Evolutionary conservation across 164 flowering plant species (phyloP).

Genomic region (Nymphaea colorata): DNA sequence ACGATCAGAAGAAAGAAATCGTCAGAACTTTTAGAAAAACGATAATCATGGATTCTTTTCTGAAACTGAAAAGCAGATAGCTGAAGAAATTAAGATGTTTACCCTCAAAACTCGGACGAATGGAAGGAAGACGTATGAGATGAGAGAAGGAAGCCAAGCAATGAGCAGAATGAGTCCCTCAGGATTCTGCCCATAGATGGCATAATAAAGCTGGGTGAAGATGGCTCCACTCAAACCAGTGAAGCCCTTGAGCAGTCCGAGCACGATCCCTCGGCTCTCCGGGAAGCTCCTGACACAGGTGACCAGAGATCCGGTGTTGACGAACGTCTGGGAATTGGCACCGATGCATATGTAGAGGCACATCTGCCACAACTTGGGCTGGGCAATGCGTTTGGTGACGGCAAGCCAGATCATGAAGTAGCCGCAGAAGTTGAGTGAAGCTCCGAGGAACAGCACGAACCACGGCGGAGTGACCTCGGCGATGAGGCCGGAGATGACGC

Average conservation of each 20-base stretch:
- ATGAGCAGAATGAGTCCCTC: conserved; percentile 20
- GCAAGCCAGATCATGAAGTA: conserved; percentile 65
- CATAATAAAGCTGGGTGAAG: conserved; percentile 44
- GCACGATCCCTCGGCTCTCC: conserved; percentile 45
- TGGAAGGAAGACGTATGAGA: conserved; percentile 20
- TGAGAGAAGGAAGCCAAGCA: conserved; percentile 22
- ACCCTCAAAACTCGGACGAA: conserved; percentile 17
- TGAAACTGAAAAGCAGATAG: too few relatives aligned
- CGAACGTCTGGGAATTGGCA: conserved; percentile 49
- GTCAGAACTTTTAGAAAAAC: neutral
- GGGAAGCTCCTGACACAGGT: conserved; percentile 60
- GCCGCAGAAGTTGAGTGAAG: conserved; percentile 41
- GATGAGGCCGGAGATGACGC: conserved; percentile 51
- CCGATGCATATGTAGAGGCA: conserved; percentile 47
- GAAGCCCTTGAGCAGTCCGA: conserved; percentile 54
- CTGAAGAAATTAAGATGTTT: neutral
- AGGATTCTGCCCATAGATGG: conserved; percentile 25
- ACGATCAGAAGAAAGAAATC: too few relatives aligned
- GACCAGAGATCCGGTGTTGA: conserved; percentile 54
- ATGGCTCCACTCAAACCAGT: conserved; percentile 67
- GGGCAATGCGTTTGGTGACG: conserved; percentile 25
- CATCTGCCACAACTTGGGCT: conserved; percentile 55
- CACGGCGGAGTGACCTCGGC: conserved; percentile 57
- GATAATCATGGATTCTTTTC: neutral
- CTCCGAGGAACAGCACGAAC: conserved; percentile 44